These are phyloP conservation scores for Colletotrichum navitas DNA, from an alignment of 2,329 filamentous ascomycete genomes.

Conservation along the genomic window DNA sequence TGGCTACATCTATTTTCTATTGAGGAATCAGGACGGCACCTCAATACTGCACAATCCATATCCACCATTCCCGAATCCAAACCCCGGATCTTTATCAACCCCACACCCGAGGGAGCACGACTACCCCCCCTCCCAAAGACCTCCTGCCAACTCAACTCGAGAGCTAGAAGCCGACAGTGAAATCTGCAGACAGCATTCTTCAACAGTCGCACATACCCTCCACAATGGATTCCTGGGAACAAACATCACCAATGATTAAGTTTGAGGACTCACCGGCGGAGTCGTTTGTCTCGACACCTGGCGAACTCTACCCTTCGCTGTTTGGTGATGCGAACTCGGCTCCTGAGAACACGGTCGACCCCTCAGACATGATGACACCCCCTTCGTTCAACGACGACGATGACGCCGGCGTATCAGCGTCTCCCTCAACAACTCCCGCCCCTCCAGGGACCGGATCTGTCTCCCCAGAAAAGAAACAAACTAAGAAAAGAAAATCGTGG, in stretches of 20 bases:
- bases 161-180: conserved; percentile 12
- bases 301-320: conserved; percentile 63
- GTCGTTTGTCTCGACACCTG: conserved; percentile 65
- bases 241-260: conserved; percentile 61
- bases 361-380: conserved; percentile 65
- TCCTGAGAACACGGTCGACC: conserved; percentile 54
- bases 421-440: conserved; percentile 34
- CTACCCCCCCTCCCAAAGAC: conserved; percentile 1
- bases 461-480: conserved; percentile 73
- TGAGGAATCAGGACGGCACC: conserved; percentile 56
- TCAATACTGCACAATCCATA: conserved; percentile 42
- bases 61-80: conserved; percentile 33
- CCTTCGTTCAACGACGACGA: conserved; percentile 50
- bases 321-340: conserved; percentile 53
- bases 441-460: background rate
- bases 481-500: conserved; percentile 99
- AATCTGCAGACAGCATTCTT: conserved; percentile 21
- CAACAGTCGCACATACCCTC: background rate
- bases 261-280: conserved; percentile 67
- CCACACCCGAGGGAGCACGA: conserved; percentile 3
- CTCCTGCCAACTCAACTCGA: background rate
- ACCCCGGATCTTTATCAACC: conserved; percentile 16
- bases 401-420: conserved; percentile 45
- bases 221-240: conserved; percentile 58
- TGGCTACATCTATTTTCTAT: conserved; percentile 50